Percentiles rank a stretch among this genome's conserved stretches.
Evolutionary conservation across 2,329 filamentous ascomycete species (phyloP).

Genomic region (Trichoderma atrobrunneum): DNA sequence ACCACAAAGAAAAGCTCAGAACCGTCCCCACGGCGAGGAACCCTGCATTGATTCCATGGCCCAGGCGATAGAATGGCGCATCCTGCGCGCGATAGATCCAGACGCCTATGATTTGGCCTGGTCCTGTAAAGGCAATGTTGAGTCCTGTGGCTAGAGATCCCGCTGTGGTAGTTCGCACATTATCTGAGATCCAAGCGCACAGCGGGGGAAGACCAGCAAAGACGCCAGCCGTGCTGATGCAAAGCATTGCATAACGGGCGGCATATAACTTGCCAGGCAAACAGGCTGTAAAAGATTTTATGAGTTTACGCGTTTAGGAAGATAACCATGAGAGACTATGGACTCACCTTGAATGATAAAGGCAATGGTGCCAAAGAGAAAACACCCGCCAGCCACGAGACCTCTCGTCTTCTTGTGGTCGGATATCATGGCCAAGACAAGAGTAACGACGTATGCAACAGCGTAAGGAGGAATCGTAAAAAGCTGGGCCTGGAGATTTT

Average conservation of each 20-base stretch:
- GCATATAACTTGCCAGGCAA: background rate
- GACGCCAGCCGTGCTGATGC: slow-evolving; percentile 1
- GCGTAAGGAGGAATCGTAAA: slow-evolving; percentile 28
- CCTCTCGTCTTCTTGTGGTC: background rate
- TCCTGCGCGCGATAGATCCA: slow-evolving; percentile 5
- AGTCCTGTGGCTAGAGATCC: slow-evolving; percentile 1
- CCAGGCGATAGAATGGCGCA: slow-evolving; percentile 1
- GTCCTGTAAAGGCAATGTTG: background rate
- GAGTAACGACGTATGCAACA: slow-evolving; percentile 17
- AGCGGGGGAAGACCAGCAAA: background rate
- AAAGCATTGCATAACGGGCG: slow-evolving; percentile 1
- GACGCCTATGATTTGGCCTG: background rate
- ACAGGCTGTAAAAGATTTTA: background rate
- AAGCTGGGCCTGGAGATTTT: slow-evolving; percentile 25
- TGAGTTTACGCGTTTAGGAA: background rate
- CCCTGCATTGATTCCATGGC: background rate
- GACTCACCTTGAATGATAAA: slow-evolving; percentile 2
- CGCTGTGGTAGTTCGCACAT: background rate
- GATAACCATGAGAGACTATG: accelerated
- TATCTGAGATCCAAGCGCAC: background rate
- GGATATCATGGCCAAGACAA: background rate
- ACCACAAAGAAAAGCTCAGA: slow-evolving; percentile 2
- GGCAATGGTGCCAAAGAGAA: slow-evolving; percentile 1
- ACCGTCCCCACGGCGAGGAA: background rate
- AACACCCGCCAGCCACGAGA: background rate